Conservation (phyloP, 2,329 filamentous ascomycete genomes). For the Xylaria sp. region DNA sequence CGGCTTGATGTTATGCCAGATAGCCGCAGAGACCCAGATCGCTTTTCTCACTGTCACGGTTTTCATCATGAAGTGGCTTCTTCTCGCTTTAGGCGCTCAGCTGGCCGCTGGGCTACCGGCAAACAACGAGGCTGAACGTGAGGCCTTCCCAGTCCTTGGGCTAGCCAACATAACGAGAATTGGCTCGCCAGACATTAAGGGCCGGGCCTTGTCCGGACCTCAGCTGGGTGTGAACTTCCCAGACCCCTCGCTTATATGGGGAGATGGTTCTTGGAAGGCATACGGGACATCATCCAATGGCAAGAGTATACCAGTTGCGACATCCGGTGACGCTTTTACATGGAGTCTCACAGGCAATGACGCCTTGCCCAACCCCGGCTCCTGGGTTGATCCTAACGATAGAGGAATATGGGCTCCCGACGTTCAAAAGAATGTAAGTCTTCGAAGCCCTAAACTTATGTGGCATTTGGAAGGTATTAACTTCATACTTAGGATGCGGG, state of each 20-base stretch:
- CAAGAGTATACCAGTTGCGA: constrained; percentile 47
- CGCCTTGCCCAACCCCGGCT: constrained; percentile 45
- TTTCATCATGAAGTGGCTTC: constrained; percentile 43
- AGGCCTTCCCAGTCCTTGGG: constrained; percentile 39
- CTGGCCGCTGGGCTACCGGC: constrained; percentile 44
- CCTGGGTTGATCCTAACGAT: constrained; percentile 46
- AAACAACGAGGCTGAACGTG: constrained; percentile 21
- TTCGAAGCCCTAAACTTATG: neutral
- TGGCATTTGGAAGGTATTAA: neutral
- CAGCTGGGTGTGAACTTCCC: constrained; percentile 46
- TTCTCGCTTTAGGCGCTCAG: constrained; percentile 40
- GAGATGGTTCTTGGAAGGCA: constrained; percentile 49
- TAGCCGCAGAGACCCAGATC: neutral
- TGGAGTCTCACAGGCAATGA: constrained; percentile 47
- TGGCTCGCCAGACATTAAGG: constrained; percentile 35
- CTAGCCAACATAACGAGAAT: constrained; percentile 46
- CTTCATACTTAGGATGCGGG: constrained; percentile 44
- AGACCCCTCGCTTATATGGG: constrained; percentile 47
- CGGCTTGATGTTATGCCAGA: constrained; percentile 16
- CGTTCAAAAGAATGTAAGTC: constrained; percentile 48
- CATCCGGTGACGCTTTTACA: constrained; percentile 43
- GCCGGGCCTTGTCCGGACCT: constrained; percentile 43
- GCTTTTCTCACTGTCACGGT: constrained; percentile 3
- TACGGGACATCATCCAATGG: constrained; percentile 48
- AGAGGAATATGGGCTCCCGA: constrained; percentile 48